These are phyloP conservation scores for Brassica cretica DNA, from an alignment of 345 rosid genomes.

Conservation along the genomic window DNA sequence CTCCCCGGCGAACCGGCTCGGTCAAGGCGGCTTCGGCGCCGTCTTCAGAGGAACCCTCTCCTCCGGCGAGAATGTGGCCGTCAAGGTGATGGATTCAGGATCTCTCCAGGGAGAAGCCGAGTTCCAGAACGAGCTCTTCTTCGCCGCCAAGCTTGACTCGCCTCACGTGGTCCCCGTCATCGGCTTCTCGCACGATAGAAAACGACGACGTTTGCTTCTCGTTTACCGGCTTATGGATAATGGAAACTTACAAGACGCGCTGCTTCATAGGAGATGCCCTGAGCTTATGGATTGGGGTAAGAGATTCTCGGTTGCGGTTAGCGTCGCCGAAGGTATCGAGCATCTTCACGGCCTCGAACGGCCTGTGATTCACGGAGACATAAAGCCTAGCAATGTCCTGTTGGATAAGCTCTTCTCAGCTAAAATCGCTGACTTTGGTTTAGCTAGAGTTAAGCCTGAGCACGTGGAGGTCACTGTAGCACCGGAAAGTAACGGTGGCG, in stretches of 20 bases:
- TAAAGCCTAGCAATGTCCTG: conserved; percentile 85
- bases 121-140: conserved; percentile 89
- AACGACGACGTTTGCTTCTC: conserved; percentile 67
- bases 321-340: conserved; percentile 71
- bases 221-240: conserved; percentile 84
- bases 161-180: conserved; percentile 63
- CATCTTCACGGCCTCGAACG: conserved; percentile 74
- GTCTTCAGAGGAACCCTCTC: conserved; percentile 67
- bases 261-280: conserved; percentile 67
- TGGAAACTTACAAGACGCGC: conserved; percentile 86
- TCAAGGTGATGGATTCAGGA: conserved; percentile 90
- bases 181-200: conserved; percentile 76
- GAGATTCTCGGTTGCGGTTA: conserved; percentile 57
- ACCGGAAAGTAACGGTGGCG: conserved; percentile 37
- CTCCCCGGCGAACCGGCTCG: conserved; percentile 54
- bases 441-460: conserved; percentile 68
- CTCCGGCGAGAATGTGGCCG: conserved; percentile 51
- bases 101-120: conserved; percentile 95
- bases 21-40: conserved; percentile 84
- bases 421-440: conserved; percentile 87
- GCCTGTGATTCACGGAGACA: conserved; percentile 88
- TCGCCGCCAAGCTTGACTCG: conserved; percentile 71
- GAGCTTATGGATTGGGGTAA: conserved; percentile 70
- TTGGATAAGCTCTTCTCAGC: conserved; percentile 71
- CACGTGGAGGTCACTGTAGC: conserved; percentile 38